Conservation (phyloP, 768 basidiomycete species). For the Russula sp. region DNA sequence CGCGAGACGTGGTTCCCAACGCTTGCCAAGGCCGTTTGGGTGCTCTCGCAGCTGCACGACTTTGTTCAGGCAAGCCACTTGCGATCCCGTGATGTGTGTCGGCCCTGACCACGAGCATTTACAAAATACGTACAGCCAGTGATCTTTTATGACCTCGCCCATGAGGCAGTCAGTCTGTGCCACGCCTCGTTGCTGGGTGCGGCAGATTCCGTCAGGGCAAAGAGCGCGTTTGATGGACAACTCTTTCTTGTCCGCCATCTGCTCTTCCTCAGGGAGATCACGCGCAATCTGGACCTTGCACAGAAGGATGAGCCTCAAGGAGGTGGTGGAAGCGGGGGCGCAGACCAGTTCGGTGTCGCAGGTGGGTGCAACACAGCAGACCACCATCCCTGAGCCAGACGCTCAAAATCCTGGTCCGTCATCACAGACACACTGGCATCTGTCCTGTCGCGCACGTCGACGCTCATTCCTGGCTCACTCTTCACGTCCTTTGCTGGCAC, state of each 20-base stretch:
- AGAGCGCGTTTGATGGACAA: conserved; percentile 58
- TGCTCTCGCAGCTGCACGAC: conserved; percentile 81
- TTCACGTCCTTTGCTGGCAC: conserved; percentile 67
- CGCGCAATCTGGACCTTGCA: conserved; percentile 63
- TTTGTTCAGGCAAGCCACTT: conserved; percentile 72
- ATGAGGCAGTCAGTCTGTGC: conserved; percentile 83
- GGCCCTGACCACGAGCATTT: too few species aligned
- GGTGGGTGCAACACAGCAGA: conserved; percentile 36
- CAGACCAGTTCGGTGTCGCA: conserved; percentile 49
- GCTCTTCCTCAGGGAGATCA: conserved; percentile 86
- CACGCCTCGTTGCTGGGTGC: conserved; percentile 74
- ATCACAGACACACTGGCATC: conserved; percentile 48
- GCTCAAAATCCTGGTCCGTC: not conserved
- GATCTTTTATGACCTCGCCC: conserved; percentile 94
- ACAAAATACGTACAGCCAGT: conserved; percentile 51
- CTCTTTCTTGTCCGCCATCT: conserved; percentile 51
- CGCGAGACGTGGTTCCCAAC: conserved; percentile 93
- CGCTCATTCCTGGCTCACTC: conserved; percentile 58
- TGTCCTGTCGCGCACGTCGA: conserved; percentile 56
- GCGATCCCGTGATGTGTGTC: not conserved
- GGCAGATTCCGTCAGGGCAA: conserved; percentile 52
- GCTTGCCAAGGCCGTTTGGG: conserved; percentile 32
- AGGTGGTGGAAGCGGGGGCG: conserved; percentile 12
- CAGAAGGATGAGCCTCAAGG: conserved; percentile 39
- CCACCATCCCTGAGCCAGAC: not conserved